Conservation (phyloP, 2,329 filamentous ascomycete genomes). For the Albifimbria verrucaria region DNA sequence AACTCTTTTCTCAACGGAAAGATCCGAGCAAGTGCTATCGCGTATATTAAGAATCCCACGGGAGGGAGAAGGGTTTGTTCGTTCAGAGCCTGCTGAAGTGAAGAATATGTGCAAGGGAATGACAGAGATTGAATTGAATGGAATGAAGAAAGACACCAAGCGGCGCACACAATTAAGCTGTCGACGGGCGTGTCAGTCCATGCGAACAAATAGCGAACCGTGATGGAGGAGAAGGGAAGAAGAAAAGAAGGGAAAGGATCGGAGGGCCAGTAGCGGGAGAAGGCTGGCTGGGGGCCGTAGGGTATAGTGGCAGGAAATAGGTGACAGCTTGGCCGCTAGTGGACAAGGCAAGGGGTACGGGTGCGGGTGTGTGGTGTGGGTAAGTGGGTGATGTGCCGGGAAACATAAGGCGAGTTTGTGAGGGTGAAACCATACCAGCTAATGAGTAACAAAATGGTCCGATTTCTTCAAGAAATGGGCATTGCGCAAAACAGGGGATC, state of each 20-base stretch:
- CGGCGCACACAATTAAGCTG: not conserved
- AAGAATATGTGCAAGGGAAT: conserved; percentile 15
- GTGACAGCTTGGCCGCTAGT: too few species aligned
- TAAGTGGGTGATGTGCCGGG: not conserved
- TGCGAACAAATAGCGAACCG: not conserved
- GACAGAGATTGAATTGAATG: conserved; percentile 27
- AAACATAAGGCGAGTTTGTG: not conserved
- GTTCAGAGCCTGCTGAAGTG: conserved; percentile 57
- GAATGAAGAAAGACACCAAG: conserved; percentile 8
- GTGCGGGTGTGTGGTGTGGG: too few species aligned
- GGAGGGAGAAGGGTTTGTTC: not conserved
- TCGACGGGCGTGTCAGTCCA: not conserved
- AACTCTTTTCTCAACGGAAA: too few species aligned
- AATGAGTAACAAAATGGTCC: not conserved
- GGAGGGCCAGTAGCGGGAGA: not conserved
- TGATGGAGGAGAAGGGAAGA: not conserved
- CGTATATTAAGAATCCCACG: conserved; percentile 1
- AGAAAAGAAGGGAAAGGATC: not conserved
- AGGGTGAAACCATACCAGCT: not conserved
- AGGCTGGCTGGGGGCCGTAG: not conserved
- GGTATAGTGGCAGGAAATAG: not conserved
- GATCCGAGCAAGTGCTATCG: not conserved
- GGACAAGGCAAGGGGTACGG: too few species aligned
- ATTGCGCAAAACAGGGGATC: too few species aligned
- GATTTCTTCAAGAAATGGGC: not conserved